Conservation (phyloP, 148 eudicot genomes). For the Chenopodium quinoa region DNA sequence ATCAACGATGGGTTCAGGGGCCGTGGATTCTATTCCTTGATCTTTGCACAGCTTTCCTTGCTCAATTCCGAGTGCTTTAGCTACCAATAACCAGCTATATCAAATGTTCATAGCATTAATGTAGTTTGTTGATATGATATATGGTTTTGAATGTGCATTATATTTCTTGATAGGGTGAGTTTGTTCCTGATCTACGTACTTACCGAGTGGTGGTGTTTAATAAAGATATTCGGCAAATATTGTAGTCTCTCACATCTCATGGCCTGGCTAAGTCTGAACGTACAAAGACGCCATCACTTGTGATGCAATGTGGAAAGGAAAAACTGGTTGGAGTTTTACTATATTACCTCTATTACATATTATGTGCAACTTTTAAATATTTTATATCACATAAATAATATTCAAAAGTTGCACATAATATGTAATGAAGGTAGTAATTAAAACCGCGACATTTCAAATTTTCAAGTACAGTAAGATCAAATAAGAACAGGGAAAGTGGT, state of each 20-base stretch:
- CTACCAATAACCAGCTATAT: constrained; percentile 21
- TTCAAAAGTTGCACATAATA: too few relatives aligned
- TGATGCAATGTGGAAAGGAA: not conserved
- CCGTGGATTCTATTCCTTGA: constrained; percentile 89
- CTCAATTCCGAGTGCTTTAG: constrained; percentile 83
- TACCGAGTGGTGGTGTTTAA: not conserved
- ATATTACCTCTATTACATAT: too few relatives aligned
- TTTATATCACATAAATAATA: too few relatives aligned
- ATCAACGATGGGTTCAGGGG: constrained; percentile 83
- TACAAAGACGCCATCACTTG: not conserved
- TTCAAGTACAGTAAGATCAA: too few relatives aligned
- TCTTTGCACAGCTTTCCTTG: constrained; percentile 88
- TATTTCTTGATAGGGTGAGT: constrained; percentile 6
- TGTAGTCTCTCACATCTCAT: constrained; percentile 11
- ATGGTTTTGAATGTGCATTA: constrained; percentile 20
- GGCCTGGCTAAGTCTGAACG: constrained; percentile 9
- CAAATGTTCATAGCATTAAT: not conserved
- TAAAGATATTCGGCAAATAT: constrained; percentile 2
- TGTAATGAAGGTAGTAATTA: too few relatives aligned
- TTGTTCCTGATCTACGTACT: constrained; percentile 18
- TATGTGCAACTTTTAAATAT: too few relatives aligned
- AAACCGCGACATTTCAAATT: too few relatives aligned
- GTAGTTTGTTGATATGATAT: constrained; percentile 18
- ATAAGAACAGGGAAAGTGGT: too few relatives aligned
- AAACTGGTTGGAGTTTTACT: too few relatives aligned